Base-by-base conservation (phyloP, 441 rosid genomes). In the Syzygium syzygioides region DNA sequence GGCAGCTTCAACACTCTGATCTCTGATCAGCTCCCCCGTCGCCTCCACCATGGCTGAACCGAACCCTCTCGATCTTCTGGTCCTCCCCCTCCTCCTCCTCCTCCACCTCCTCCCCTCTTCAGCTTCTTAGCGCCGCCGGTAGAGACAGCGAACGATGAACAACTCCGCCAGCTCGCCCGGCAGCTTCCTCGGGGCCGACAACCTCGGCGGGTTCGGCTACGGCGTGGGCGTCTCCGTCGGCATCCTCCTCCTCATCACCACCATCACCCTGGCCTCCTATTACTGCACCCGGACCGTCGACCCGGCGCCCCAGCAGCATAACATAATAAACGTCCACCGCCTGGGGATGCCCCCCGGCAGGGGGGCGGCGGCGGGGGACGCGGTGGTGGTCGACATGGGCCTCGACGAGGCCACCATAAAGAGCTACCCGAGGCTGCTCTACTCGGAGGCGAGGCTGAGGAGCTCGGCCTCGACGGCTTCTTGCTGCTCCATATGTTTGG, bases 401-500 rank as follows among this genome's bases (percentile, higher is more conserved):
- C 85, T 86, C 85, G 59, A 85, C 9, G 88, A 86, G 79, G 86
- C 60, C 18, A 88, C 89, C 87, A 88, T 88, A 14, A 53, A 50
- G 71, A 79, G 90, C 86, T 89, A 71, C 90, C 88, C 87, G 30
- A 89, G 32, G 86, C 71, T 86, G 86, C 85, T 71, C 50, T 89
- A 89, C 87, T 59, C 76, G 41, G 86, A 86, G 86, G 79, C 86
- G 45, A 88, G 10, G 86, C 37, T 19, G 18, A 53, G 55, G 54
- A 30, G 86, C 45, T 79, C 71, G 56, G 62, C 80, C 54, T 76
- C 83, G n/a, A 50, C 76, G 34, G 30, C 79, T 23, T 86, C 88
- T 15, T 89, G 88, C 76, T 89, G 90, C 86, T 89, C 88, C 32
- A 89, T 89, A 59, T 89, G 90, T 57, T 28, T 89, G 60, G 41